Evolutionary conservation across 2,329 filamentous ascomycete genomes (phyloP).

Genomic region (Aspergillus latus): DNA sequence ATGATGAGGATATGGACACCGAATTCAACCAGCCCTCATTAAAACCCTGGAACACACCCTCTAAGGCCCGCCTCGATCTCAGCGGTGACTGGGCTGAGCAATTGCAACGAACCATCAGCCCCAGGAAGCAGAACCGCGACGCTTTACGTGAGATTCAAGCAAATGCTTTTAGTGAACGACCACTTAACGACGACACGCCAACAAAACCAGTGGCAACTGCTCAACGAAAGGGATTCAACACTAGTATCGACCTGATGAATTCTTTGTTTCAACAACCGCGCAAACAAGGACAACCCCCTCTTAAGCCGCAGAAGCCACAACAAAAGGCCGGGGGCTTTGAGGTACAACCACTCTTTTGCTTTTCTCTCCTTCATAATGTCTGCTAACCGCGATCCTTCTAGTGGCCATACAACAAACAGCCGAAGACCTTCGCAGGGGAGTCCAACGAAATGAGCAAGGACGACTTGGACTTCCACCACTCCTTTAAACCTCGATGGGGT

Average conservation of each 20-base stretch:
- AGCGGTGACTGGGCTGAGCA: conserved; percentile 93
- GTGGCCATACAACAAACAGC: conserved; percentile 83
- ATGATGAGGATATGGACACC: conserved; percentile 47
- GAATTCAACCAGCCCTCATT: conserved; percentile 42
- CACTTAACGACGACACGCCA: conserved; percentile 37
- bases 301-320: conserved; percentile 58
- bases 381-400: conserved; percentile 42
- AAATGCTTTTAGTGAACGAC: conserved; percentile 55
- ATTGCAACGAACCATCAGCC: conserved; percentile 89
- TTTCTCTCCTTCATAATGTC: background rate
- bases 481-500: conserved; percentile 77
- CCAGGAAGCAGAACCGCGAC: conserved; percentile 83
- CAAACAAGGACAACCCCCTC: conserved; percentile 47
- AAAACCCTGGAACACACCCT: conserved; percentile 49
- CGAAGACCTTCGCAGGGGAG: conserved; percentile 66
- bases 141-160: conserved; percentile 67
- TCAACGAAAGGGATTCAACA: conserved; percentile 68
- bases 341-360: conserved; percentile 68
- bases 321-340: conserved; percentile 65
- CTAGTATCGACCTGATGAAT: conserved; percentile 94
- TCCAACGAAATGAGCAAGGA: conserved; percentile 60
- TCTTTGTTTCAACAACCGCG: conserved; percentile 76
- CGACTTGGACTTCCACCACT: conserved; percentile 69
- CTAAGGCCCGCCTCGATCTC: conserved; percentile 54
- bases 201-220: conserved; percentile 18